Conservation (phyloP, 371 early-diverging fungal genomes). For the Mucor saturninus region DNA sequence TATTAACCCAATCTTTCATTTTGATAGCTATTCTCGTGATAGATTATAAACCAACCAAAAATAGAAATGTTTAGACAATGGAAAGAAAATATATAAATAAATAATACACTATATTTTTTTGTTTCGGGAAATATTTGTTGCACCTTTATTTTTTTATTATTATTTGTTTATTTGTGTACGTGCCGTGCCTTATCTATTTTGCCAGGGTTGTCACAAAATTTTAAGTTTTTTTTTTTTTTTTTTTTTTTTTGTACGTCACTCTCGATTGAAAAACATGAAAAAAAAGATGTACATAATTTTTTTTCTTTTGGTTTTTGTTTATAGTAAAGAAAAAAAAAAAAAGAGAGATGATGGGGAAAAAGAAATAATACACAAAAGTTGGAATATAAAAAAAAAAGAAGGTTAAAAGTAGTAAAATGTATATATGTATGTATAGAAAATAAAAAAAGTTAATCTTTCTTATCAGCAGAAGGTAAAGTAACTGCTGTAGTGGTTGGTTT, state of each 20-base stretch:
- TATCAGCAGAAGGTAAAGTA: constrained; percentile 2
- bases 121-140: neutral
- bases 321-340: neutral
- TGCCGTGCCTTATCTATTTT: too few relatives aligned
- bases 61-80: neutral
- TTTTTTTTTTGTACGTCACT: neutral
- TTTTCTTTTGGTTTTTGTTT: too few relatives aligned
- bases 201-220: too few relatives aligned
- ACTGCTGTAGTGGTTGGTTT: neutral
- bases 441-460: neutral
- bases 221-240: neutral
- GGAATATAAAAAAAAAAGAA: constrained; percentile 2
- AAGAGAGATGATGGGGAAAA: neutral
- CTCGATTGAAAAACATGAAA: neutral
- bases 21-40: constrained; percentile 19
- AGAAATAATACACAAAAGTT: constrained; percentile 12
- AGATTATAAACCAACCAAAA: constrained; percentile 17
- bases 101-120: neutral
- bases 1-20: neutral
- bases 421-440: constrained; percentile 9
- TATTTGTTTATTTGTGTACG: too few relatives aligned
- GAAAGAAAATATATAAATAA: neutral
- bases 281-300: neutral
- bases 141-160: too few relatives aligned
- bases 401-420: neutral